These are phyloP conservation scores for Sungouiella thailandica DNA, from an alignment of 805 yeast genomes.

Conservation along the genomic window DNA sequence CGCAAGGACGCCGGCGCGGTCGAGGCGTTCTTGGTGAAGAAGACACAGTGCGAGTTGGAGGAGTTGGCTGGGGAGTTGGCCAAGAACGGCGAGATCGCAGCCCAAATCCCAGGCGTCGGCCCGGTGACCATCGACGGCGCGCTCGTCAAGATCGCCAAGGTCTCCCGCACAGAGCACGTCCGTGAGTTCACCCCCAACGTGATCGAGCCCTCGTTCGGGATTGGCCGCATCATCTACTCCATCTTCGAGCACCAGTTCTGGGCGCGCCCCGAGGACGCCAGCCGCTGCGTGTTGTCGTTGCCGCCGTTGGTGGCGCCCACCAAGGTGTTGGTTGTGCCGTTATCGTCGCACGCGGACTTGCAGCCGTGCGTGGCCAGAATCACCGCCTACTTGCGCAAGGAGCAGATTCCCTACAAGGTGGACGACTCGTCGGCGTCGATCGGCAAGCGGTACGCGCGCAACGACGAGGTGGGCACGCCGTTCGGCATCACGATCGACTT, in stretches of 20 bases:
- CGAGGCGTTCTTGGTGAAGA: slow-evolving; percentile 67
- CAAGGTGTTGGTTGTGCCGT: slow-evolving; percentile 91
- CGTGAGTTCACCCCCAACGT: slow-evolving; percentile 97
- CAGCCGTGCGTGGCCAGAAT: slow-evolving; percentile 70
- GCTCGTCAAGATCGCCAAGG: slow-evolving; percentile 71
- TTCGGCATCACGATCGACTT: slow-evolving; percentile 97
- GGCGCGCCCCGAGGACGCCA: slow-evolving; percentile 85
- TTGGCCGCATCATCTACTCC: slow-evolving; percentile 93
- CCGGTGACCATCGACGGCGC: slow-evolving; percentile 65
- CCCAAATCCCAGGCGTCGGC: slow-evolving; percentile 58
- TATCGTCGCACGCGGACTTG: slow-evolving; percentile 78
- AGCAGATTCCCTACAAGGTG: slow-evolving; percentile 88
- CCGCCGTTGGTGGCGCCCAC: slow-evolving; percentile 97
- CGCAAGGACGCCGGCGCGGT: slow-evolving; percentile 95
- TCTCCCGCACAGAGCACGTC: slow-evolving; percentile 78
- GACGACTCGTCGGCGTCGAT: slow-evolving; percentile 97
- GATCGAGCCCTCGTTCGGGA: slow-evolving; percentile 98
- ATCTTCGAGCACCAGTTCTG: slow-evolving; percentile 93
- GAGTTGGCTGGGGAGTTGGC: slow-evolving; percentile 65
- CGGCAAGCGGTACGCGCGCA: slow-evolving; percentile 97
- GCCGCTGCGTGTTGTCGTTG: slow-evolving; percentile 82
- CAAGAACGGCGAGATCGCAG: slow-evolving; percentile 56
- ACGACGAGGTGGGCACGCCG: slow-evolving; percentile 98
- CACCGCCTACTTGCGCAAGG: slow-evolving; percentile 64
- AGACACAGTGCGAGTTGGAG: slow-evolving; percentile 84